Evolutionary conservation across 129 eudicot genomes (phyloP), one percentile per base, ranked within the genome.

Genomic region (Arctium minus): DNA sequence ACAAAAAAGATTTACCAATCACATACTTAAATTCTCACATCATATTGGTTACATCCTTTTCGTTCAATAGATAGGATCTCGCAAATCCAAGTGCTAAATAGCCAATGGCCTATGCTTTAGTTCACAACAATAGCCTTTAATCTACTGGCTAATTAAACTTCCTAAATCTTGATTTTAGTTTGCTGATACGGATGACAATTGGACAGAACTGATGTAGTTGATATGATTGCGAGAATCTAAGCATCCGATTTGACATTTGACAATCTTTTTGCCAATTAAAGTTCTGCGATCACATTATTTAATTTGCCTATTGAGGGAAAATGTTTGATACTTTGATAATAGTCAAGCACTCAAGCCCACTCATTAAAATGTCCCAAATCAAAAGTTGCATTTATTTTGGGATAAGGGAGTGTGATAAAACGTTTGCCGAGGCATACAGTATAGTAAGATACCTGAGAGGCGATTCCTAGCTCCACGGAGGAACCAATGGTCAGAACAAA

Each of bases 381-480:
- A 48, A 15, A 53, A 5, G 27, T 39, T 27, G 81, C 27, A 53
- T 31, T 76, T 48, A 30, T 31, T 50, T 75, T 15, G 48, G 42
- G 70, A 37, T 37, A 37, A 37, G 40, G 4, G 40, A 37, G 40
- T 37, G 40, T 37, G 40, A 29, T n/a, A 10, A 79, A 15, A 40
- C 13, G 2, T 67, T 12, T 38, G 17, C 18, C 18, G 27, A 42
- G 72, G 84, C 50, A 48, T 67, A 78, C 31, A 8, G 31, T 29
- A 17, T 13, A 72, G 64, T 48, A 73, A 64, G 82, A 62, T 86
- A 96, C 99, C 97, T 96, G 99, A 86, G 99, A 96, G 69, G 99
- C 97, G 74, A 96, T 96, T 84, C 99, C 99, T 39, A 96, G 90
- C 90, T 96, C 99, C 87, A 96, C 96, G 4, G 99, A 96, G 71